Evolutionary conservation across 148 eudicot species (phyloP).

Genomic region (Agrostemma githago): DNA sequence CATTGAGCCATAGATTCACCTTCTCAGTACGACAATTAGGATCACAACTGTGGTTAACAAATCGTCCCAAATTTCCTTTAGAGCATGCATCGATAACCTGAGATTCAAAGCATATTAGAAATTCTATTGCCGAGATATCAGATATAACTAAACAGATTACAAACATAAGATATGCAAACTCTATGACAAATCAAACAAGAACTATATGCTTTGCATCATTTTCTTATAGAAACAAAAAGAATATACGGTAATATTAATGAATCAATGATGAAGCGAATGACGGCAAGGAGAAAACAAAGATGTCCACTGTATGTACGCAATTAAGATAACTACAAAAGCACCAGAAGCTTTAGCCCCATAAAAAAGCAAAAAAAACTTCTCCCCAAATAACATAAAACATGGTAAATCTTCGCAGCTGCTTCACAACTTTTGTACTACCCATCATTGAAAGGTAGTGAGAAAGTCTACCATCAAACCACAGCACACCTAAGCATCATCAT

Average conservation of each 20-base stretch:
- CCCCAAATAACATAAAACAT: background rate
- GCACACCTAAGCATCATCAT: background rate
- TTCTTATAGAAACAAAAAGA: background rate
- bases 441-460: background rate
- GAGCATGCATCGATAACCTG: constrained; percentile 97
- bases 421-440: background rate
- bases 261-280: too few species aligned
- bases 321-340: background rate
- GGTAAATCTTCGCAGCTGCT: background rate
- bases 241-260: too few species aligned
- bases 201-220: background rate
- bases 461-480: background rate
- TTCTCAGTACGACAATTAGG: constrained; percentile 98
- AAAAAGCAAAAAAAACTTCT: background rate
- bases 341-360: background rate
- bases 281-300: background rate
- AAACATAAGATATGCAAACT: background rate
- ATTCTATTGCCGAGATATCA: background rate
- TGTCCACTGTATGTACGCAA: background rate
- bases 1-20: constrained; percentile 36
- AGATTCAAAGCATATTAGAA: constrained; percentile 21
- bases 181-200: background rate
- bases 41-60: constrained; percentile 97
- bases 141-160: constrained; percentile 4
- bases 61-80: constrained; percentile 96